phyloP scores from a whole-genome alignment of 1,284 basidiomycete genomes.

The Trichosporon faecale region DNA sequence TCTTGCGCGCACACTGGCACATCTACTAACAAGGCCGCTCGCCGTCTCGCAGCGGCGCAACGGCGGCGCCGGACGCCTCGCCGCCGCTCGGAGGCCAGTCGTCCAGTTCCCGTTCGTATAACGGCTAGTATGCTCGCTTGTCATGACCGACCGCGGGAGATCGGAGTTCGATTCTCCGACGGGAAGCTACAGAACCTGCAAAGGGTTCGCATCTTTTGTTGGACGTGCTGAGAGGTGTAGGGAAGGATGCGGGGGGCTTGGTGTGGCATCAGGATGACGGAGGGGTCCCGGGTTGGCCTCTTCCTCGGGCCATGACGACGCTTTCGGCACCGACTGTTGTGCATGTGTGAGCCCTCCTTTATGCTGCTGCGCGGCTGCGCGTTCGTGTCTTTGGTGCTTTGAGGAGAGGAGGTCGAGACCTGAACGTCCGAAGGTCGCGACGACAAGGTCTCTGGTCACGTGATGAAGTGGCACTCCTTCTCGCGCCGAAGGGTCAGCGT shows the following conservation, averaged over 20 bases:
- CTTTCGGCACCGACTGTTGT: too few species aligned
- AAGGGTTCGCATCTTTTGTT: not conserved
- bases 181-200: not conserved
- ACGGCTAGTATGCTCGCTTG: slow-evolving; percentile 3
- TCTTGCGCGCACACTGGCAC: too few species aligned
- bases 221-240: not conserved
- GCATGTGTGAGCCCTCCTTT: too few species aligned
- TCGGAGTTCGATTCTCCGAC: slow-evolving; percentile 3
- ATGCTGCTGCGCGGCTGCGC: too few species aligned
- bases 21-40: not conserved
- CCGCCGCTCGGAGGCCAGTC: not conserved
- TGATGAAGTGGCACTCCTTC: too few species aligned
- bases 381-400: too few species aligned
- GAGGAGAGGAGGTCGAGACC: too few species aligned
- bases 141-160: not conserved
- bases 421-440: too few species aligned
- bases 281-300: too few species aligned
- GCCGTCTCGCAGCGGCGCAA: not conserved
- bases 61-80: not conserved
- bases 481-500: too few species aligned
- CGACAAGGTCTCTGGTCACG: too few species aligned
- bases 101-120: not conserved
- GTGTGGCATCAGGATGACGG: not conserved
- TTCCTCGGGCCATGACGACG: too few species aligned
- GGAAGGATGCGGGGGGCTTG: not conserved